phyloP scores from a whole-genome alignment of 306 rosid species.

The Vigna unguiculata region DNA sequence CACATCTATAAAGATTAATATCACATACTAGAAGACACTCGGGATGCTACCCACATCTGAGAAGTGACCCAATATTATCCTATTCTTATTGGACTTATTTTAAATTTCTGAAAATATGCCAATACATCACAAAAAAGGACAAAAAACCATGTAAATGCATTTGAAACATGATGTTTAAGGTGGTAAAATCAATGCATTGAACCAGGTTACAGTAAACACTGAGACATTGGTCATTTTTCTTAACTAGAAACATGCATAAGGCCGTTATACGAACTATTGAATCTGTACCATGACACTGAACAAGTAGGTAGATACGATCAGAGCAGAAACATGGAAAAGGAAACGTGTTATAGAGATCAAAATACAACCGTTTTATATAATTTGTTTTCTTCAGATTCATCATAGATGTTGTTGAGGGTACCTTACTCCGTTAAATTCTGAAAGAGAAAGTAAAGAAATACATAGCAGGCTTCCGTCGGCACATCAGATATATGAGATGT shows the following conservation, averaged over 20 bases:
- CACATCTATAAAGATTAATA: constrained; percentile 49
- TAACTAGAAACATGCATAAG: background rate
- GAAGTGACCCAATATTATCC: constrained; percentile 30
- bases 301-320: background rate
- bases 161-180: background rate
- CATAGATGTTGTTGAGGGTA: background rate
- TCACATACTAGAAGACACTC: constrained; percentile 40
- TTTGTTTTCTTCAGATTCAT: background rate
- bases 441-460: constrained; percentile 21
- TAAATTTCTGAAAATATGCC: constrained; percentile 1
- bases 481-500: background rate
- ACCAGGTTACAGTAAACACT: background rate
- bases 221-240: background rate
- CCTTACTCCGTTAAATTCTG: constrained; percentile 22
- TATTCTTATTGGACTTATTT: constrained; percentile 12
- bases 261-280: background rate
- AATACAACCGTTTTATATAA: constrained; percentile 1
- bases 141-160: background rate
- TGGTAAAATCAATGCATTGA: background rate
- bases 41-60: constrained; percentile 35
- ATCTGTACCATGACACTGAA: constrained; percentile 10
- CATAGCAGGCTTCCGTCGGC: constrained; percentile 18
- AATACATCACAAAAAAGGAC: background rate
- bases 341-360: background rate
- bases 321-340: constrained; percentile 13